A percentile compares a stretch with the other conserved stretches of the same genome.
Conservation (phyloP, 352 stramenopile species). For the Pythium sp. region DNA sequence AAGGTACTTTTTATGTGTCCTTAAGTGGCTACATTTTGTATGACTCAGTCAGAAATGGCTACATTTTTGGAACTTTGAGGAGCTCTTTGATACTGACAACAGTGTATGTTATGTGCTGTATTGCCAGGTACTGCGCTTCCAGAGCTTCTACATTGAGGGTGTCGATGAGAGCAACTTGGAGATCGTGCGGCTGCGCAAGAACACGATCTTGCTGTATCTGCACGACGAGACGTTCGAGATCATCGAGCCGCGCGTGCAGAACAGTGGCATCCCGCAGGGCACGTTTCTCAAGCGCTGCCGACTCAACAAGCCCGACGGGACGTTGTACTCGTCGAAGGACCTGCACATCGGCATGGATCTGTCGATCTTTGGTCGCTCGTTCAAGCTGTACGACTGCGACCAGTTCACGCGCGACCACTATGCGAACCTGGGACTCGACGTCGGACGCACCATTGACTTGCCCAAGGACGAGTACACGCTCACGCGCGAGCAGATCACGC, state of each 20-base stretch:
- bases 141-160: constrained; percentile 79
- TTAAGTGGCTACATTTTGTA: not conserved
- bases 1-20: constrained; percentile 28
- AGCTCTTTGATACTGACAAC: not conserved
- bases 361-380: constrained; percentile 67
- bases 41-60: not conserved
- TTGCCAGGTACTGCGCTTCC: constrained; percentile 72
- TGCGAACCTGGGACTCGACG: constrained; percentile 32
- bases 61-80: not conserved
- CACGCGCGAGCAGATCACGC: constrained; percentile 73
- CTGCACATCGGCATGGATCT: constrained; percentile 70
- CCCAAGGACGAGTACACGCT: constrained; percentile 84
- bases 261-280: constrained; percentile 86
- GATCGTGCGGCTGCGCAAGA: constrained; percentile 67
- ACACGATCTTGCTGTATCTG: constrained; percentile 79
- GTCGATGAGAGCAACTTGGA: constrained; percentile 85
- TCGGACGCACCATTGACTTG: constrained; percentile 48
- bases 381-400: constrained; percentile 80
- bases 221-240: constrained; percentile 89
- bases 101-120: not conserved
- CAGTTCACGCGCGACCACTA: constrained; percentile 73
- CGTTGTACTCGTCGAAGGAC: constrained; percentile 47
- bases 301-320: constrained; percentile 56
- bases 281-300: constrained; percentile 82
- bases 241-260: constrained; percentile 72